phyloP scores from a whole-genome alignment of 176 grass and related monocot species.

The Dendrocalamus sinicus region DNA sequence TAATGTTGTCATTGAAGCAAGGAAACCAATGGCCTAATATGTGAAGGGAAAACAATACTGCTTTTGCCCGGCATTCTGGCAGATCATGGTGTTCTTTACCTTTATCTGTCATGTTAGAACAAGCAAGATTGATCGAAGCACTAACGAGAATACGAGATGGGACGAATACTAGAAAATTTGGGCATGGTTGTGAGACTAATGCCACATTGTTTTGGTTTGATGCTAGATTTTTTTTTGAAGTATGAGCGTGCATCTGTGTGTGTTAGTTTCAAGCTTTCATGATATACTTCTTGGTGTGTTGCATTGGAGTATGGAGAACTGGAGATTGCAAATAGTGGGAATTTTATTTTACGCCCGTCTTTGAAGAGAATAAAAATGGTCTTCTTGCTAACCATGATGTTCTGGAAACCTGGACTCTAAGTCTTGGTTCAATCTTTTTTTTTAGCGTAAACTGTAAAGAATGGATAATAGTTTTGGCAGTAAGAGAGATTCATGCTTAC shows the following conservation, averaged over 20 bases:
- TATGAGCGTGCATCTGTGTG: too few species aligned
- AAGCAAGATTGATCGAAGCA: neutral
- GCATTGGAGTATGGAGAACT: neutral
- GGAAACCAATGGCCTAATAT: neutral
- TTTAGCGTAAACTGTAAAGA: neutral
- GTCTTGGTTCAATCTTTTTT: neutral
- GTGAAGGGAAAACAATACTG: neutral
- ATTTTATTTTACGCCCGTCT: neutral
- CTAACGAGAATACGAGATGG: neutral
- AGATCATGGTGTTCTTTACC: neutral
- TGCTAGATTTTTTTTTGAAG: too few species aligned
- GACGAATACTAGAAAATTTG: neutral
- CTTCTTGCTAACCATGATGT: conserved; percentile 8
- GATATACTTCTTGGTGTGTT: neutral
- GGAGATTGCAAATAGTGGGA: neutral
- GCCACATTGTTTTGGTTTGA: too few species aligned
- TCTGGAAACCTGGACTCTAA: neutral
- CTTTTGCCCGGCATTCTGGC: neutral
- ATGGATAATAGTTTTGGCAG: neutral
- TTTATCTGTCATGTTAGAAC: neutral
- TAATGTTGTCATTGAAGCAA: neutral
- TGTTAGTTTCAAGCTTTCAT: neutral
- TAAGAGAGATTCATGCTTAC: neutral
- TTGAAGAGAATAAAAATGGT: neutral
- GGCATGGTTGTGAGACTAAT: too few species aligned